These are phyloP conservation scores for Berberis vulgaris DNA, from an alignment of 164 flowering plant genomes.

Conservation along the genomic window DNA sequence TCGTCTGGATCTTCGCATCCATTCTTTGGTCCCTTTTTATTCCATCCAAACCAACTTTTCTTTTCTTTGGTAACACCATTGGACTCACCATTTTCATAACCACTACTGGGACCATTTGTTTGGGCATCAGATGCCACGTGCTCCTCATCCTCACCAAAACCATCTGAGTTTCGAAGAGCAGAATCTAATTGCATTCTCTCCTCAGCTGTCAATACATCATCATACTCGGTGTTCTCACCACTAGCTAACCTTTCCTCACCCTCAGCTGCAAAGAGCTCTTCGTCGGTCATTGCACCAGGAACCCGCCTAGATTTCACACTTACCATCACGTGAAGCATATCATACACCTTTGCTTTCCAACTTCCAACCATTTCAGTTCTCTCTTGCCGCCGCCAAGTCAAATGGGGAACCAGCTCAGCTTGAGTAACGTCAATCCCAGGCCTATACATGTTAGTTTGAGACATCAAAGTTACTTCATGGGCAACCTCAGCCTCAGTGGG, in stretches of 20 bases:
- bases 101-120: constrained; percentile 43
- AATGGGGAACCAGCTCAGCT: constrained; percentile 90
- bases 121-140: constrained; percentile 32
- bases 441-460: constrained; percentile 98
- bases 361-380: constrained; percentile 88
- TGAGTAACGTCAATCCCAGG: constrained; percentile 99
- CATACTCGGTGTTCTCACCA: constrained; percentile 48
- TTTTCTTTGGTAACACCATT: constrained; percentile 68
- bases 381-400: constrained; percentile 96
- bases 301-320: constrained; percentile 97
- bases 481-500: constrained; percentile 97
- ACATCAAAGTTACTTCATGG: constrained; percentile 94
- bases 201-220: constrained; percentile 84
- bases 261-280: constrained; percentile 86
- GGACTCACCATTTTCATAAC: constrained; percentile 42
- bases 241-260: constrained; percentile 61
- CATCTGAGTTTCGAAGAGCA: constrained; percentile 67
- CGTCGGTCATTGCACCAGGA: constrained; percentile 99
- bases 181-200: constrained; percentile 87
- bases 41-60: constrained; percentile 96
- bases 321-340: constrained; percentile 97
- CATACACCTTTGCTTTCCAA: constrained; percentile 96
- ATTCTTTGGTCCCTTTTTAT: constrained; percentile 55
- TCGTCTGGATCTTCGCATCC: constrained; percentile 51
- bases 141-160: constrained; percentile 56